phyloP scores from a whole-genome alignment of 2,329 filamentous ascomycete species.

The Coniella vitis region DNA sequence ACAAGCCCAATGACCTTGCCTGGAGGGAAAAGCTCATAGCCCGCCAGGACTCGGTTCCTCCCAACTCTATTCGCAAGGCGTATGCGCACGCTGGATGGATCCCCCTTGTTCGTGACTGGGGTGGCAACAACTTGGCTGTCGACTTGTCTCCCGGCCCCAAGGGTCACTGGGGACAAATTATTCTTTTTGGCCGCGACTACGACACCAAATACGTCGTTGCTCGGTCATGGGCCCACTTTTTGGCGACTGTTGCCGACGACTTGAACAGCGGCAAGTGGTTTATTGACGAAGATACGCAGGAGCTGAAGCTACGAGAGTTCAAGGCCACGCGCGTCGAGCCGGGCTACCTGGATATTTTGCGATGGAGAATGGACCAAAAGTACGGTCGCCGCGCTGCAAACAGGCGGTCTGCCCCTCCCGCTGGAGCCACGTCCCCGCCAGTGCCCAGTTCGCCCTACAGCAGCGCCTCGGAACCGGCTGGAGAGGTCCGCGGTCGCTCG shows the following conservation, averaged over 20 bases:
- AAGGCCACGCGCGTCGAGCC: conserved; percentile 85
- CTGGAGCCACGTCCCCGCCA: conserved; percentile 36
- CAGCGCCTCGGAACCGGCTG: conserved; percentile 53
- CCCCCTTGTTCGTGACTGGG: conserved; percentile 92
- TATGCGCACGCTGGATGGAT: conserved; percentile 96
- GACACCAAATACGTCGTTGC: conserved; percentile 97
- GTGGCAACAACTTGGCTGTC: conserved; percentile 92
- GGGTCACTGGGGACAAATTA: conserved; percentile 93
- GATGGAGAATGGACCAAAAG: conserved; percentile 95
- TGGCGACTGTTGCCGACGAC: conserved; percentile 85
- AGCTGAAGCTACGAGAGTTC: conserved; percentile 90
- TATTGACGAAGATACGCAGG: conserved; percentile 85
- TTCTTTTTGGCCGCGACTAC: conserved; percentile 94
- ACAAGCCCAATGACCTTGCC: conserved; percentile 49
- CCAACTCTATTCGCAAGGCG: conserved; percentile 79
- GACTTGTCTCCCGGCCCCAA: conserved; percentile 85
- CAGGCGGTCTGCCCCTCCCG: conserved; percentile 44
- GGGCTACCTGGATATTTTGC: conserved; percentile 85
- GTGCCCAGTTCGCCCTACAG: conserved; percentile 55
- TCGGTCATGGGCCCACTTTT: conserved; percentile 81
- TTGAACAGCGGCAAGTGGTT: conserved; percentile 82
- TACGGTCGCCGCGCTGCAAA: conserved; percentile 62
- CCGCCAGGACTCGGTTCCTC: conserved; percentile 81
- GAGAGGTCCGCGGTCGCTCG: conserved; percentile 61
- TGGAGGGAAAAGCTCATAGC: conserved; percentile 83